Evolutionary conservation across 306 rosid genomes (phyloP).

Genomic region (Glycyrrhiza uralensis): DNA sequence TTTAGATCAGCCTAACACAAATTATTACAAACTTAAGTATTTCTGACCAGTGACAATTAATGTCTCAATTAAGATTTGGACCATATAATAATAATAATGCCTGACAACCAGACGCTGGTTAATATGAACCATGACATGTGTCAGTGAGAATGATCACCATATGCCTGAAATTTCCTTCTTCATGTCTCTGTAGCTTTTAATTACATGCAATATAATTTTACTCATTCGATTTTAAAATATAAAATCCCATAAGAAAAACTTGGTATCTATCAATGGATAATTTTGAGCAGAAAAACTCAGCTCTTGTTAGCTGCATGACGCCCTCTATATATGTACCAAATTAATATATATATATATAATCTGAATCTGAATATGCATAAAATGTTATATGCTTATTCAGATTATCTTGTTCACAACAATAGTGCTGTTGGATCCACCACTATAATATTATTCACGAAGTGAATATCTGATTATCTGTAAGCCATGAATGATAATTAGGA

Average conservation of each 20-base stretch:
- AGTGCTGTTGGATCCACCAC: background rate
- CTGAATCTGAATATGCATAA: no score
- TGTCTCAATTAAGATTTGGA: background rate
- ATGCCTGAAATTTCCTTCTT: no score
- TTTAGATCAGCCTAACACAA: background rate
- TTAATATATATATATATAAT: no score
- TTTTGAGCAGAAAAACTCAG: no score
- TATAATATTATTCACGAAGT: background rate
- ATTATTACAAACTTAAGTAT: background rate
- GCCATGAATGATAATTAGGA: background rate
- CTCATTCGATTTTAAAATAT: no score
- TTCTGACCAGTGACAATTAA: background rate
- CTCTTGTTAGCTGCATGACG: no score
- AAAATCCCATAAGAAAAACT: no score
- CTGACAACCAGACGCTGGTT: slow-evolving; percentile 1
- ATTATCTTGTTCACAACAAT: background rate
- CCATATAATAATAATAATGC: no score
- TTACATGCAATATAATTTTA: no score
- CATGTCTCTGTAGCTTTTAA: no score
- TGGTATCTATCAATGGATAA: no score
- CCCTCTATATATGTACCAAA: no score
- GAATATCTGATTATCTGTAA: background rate
- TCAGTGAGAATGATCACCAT: slow-evolving; percentile 4
- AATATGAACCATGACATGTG: background rate
- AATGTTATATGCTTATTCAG: background rate